Conservation (phyloP, 805 yeast species). For the Lipomyces yamadae region DNA sequence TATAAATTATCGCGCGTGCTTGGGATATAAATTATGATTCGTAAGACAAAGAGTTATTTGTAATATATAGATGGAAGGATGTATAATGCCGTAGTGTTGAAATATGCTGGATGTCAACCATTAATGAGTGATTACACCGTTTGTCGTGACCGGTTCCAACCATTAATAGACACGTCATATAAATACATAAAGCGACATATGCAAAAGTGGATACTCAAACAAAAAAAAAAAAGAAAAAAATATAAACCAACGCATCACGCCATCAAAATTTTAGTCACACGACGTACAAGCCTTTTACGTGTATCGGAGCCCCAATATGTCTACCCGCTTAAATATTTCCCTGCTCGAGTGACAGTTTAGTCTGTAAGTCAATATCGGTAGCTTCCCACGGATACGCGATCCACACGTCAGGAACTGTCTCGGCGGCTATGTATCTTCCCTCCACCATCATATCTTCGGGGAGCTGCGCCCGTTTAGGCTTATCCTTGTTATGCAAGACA, state of each 20-base stretch:
- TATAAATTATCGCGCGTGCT: not conserved
- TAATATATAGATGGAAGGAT: not conserved
- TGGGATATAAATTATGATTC: not conserved
- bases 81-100: not conserved
- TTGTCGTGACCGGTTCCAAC: not conserved
- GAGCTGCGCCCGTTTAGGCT: constrained; percentile 76
- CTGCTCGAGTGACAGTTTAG: constrained; percentile 65
- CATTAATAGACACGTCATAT: not conserved
- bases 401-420: constrained; percentile 78
- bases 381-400: constrained; percentile 93
- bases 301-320: not conserved
- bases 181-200: not conserved
- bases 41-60: not conserved
- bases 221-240: too few species aligned
- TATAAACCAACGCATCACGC: not conserved
- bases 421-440: constrained; percentile 73
- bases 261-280: constrained; percentile 1
- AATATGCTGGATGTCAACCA: not conserved
- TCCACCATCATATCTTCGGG: constrained; percentile 65
- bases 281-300: not conserved
- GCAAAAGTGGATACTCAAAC: not conserved
- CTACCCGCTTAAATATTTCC: constrained; percentile 55
- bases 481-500: constrained; percentile 82
- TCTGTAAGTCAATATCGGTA: constrained; percentile 76
- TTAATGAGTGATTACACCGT: not conserved